phyloP scores from a whole-genome alignment of 768 basidiomycete species.

The Termitomyces sp. region DNA sequence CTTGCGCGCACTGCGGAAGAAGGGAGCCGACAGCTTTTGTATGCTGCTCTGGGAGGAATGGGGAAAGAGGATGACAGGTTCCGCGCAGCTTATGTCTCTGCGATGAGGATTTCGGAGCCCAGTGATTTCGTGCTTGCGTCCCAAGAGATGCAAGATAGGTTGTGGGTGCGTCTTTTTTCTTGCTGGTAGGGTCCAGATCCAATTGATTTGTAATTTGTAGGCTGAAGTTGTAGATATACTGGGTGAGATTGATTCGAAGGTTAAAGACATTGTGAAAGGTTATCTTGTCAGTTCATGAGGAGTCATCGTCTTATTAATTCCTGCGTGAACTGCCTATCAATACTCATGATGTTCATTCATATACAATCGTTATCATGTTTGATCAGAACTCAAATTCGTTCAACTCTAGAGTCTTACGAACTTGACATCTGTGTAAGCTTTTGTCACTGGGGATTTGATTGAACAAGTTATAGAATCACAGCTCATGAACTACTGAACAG shows the following conservation, averaged over 20 bases:
- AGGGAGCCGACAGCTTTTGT: slow-evolving; percentile 9
- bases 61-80: slow-evolving; percentile 2
- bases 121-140: slow-evolving; percentile 4
- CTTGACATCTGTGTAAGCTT: no score
- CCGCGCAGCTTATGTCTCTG: slow-evolving; percentile 9
- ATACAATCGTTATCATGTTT: no score
- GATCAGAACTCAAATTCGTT: no score
- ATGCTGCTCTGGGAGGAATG: slow-evolving; percentile 5
- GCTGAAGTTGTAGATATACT: background rate
- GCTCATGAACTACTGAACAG: slow-evolving; percentile 2
- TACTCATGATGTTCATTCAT: no score
- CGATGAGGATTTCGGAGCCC: background rate
- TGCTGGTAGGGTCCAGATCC: background rate
- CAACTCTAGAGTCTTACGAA: no score
- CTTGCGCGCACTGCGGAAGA: slow-evolving; percentile 21
- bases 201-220: background rate
- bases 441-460: no score
- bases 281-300: background rate
- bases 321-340: no score
- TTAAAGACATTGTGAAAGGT: background rate
- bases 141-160: background rate
- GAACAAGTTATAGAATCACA: no score
- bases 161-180: background rate
- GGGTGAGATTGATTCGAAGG: background rate
- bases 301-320: background rate